These are phyloP conservation scores for Tilletia walkeri DNA, from an alignment of 1,284 basidiomycete genomes.

Conservation along the genomic window DNA sequence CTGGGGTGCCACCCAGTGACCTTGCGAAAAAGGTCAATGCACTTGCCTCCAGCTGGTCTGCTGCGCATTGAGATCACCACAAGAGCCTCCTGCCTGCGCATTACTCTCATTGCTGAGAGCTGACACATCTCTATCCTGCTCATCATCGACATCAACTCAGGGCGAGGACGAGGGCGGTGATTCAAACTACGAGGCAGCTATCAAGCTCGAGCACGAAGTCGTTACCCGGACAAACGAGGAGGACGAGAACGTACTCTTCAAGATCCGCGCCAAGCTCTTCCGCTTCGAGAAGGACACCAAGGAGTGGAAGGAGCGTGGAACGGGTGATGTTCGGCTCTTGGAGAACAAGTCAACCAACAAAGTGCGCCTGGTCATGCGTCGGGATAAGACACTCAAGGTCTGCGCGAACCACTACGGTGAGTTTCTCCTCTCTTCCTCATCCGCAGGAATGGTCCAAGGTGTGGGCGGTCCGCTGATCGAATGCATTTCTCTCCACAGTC, in stretches of 20 bases:
- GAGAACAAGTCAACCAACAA: slow-evolving; percentile 83
- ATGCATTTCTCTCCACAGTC: slow-evolving; percentile 62
- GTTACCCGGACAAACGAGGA: slow-evolving; percentile 95
- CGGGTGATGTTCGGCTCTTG: slow-evolving; percentile 52
- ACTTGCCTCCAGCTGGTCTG: no score
- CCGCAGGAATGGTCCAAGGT: neutral
- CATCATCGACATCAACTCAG: neutral
- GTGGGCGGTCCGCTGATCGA: neutral
- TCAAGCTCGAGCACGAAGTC: slow-evolving; percentile 93
- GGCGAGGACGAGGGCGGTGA: slow-evolving; percentile 58
- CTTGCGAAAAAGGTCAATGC: no score
- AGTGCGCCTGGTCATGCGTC: slow-evolving; percentile 95
- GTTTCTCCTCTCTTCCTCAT: slow-evolving; percentile 54
- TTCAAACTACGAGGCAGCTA: slow-evolving; percentile 91
- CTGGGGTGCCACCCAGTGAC: no score
- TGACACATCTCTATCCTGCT: no score
- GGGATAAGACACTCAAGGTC: slow-evolving; percentile 99
- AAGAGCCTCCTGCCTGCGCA: neutral
- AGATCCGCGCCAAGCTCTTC: slow-evolving; percentile 99
- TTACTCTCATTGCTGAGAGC: no score
- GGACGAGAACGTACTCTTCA: slow-evolving; percentile 88
- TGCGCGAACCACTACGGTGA: slow-evolving; percentile 95
- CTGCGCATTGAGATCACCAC: neutral
- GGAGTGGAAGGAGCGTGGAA: slow-evolving; percentile 93
- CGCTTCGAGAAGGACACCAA: slow-evolving; percentile 76